Percentiles rank a stretch among this genome's conserved stretches.
phyloP scores from a whole-genome alignment of 495 filamentous ascomycete species.

The Rostrohypoxylon terebratum region DNA sequence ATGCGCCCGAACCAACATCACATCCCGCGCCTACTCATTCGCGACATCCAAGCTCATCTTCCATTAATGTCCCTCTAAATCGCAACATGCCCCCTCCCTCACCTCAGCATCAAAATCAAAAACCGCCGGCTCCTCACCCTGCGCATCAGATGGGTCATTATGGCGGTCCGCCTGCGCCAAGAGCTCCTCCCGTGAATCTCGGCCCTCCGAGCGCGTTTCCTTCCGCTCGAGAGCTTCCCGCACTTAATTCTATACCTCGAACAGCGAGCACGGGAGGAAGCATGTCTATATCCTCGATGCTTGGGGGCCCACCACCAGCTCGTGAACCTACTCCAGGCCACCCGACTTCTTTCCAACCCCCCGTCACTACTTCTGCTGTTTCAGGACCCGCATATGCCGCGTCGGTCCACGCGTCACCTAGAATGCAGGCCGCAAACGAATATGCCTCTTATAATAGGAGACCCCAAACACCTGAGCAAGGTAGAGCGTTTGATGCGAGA shows the following conservation, averaged over 20 bases:
- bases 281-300: conserved; percentile 98
- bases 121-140: conserved; percentile 43
- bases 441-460: conserved; percentile 69
- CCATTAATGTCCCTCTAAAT: conserved; percentile 60
- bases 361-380: conserved; percentile 63
- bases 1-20: conserved; percentile 59
- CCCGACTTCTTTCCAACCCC: conserved; percentile 65
- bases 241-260: conserved; percentile 61
- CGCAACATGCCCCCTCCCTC: conserved; percentile 67
- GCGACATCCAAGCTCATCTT: conserved; percentile 66
- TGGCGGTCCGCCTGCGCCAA: conserved; percentile 57
- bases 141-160: conserved; percentile 60
- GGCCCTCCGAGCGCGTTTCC: conserved; percentile 64
- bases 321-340: conserved; percentile 64
- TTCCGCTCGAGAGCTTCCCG: conserved; percentile 66
- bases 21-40: conserved; percentile 60
- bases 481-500: conserved; percentile 60
- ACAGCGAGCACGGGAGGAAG: conserved; percentile 68
- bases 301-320: conserved; percentile 71
- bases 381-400: conserved; percentile 59
- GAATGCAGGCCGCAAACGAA: conserved; percentile 62
- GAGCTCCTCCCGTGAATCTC: conserved; percentile 64
- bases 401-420: conserved; percentile 64
- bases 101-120: conserved; percentile 56
- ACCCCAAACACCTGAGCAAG: conserved; percentile 80